phyloP scores from a whole-genome alignment of 768 basidiomycete species.

The Termitomyces sp. region DNA sequence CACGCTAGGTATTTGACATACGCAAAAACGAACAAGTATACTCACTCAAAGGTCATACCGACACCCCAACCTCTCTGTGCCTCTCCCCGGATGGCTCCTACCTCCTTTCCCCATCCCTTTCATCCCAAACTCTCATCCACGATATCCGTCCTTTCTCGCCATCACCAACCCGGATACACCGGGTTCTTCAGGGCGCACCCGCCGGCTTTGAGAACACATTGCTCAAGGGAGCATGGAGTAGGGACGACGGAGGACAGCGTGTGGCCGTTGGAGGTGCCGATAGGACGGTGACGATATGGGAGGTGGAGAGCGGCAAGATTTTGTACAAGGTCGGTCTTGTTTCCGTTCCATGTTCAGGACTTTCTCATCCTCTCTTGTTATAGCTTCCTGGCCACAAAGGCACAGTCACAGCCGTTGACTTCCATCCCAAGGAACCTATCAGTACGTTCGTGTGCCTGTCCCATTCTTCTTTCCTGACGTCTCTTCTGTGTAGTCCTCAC shows the following conservation, averaged over 20 bases:
- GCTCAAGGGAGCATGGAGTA: slow-evolving; percentile 84
- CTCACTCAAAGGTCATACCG: slow-evolving; percentile 77
- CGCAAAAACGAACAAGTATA: slow-evolving; percentile 82
- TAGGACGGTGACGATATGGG: slow-evolving; percentile 83
- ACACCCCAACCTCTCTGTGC: slow-evolving; percentile 90
- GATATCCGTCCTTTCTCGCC: slow-evolving; percentile 94
- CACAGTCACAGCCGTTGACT: slow-evolving; percentile 92
- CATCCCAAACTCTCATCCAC: slow-evolving; percentile 85
- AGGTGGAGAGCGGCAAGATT: slow-evolving; percentile 70
- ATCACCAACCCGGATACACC: slow-evolving; percentile 74
- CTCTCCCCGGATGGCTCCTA: slow-evolving; percentile 86
- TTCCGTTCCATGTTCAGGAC: background rate
- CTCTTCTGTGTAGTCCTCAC: slow-evolving; percentile 62
- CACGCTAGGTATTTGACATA: slow-evolving; percentile 80
- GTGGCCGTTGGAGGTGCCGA: slow-evolving; percentile 91
- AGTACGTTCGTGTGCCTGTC: slow-evolving; percentile 44
- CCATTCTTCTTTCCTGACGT: background rate
- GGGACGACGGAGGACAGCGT: slow-evolving; percentile 73
- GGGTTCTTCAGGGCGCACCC: slow-evolving; percentile 76
- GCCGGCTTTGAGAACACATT: slow-evolving; percentile 92
- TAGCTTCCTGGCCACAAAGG: slow-evolving; percentile 96
- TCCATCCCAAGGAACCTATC: slow-evolving; percentile 94
- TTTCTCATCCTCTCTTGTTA: background rate
- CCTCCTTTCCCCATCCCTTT: slow-evolving; percentile 87
- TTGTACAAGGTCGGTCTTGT: slow-evolving; percentile 65